Evolutionary conservation across 768 basidiomycete species (phyloP).

Genomic region (Hygrocybe punicea): DNA sequence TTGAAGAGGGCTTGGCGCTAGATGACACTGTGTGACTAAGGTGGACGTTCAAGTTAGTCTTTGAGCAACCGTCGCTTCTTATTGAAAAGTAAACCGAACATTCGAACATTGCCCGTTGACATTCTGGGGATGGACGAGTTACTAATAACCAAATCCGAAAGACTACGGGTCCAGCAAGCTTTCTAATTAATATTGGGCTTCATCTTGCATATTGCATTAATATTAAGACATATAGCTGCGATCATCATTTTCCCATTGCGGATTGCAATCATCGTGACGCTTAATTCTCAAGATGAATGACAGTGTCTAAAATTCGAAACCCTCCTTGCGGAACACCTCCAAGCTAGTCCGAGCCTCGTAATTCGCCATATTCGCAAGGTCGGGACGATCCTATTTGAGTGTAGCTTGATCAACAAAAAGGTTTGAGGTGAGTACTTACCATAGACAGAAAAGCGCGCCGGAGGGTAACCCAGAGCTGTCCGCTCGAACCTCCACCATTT

Average conservation of each 20-base stretch:
- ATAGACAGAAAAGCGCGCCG: conserved; percentile 75
- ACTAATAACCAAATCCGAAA: too few species aligned
- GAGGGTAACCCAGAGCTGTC: conserved; percentile 88
- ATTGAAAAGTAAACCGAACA: conserved; percentile 35
- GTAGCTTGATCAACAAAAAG: conserved; percentile 6
- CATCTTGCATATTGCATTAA: too few species aligned
- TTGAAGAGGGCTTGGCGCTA: conserved; percentile 24
- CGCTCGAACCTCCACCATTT: conserved; percentile 66
- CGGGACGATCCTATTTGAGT: conserved; percentile 62
- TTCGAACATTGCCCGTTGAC: conserved; percentile 50
- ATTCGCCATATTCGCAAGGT: conserved; percentile 75
- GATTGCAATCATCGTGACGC: too few species aligned
- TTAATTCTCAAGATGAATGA: too few species aligned
- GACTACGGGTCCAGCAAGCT: too few species aligned
- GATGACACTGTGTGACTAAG: conserved; percentile 43
- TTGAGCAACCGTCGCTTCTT: too few species aligned
- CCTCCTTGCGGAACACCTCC: conserved; percentile 72
- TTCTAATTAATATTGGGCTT: too few species aligned
- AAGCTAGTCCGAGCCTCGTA: conserved; percentile 59
- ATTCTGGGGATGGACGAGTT: too few species aligned
- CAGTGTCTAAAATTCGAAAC: conserved; percentile 87
- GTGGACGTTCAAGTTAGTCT: neutral
- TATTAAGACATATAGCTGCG: too few species aligned
- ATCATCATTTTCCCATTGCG: too few species aligned
- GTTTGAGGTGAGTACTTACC: conserved; percentile 45